phyloP scores from a whole-genome alignment of 768 basidiomycete genomes.

The Trichaptum fuscoviolaceum region DNA sequence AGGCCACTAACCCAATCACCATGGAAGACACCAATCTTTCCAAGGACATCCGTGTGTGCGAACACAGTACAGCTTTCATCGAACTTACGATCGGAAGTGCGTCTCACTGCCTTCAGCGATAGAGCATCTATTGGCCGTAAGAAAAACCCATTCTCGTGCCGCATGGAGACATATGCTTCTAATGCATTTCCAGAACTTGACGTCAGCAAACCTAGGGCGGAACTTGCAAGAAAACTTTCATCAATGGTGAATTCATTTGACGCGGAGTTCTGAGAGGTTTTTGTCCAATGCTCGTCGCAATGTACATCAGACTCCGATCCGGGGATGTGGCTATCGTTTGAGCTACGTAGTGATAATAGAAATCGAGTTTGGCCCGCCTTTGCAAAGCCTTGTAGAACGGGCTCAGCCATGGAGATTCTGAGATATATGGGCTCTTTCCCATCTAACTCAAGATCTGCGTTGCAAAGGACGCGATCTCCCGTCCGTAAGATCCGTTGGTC shows the following conservation, averaged over 20 bases:
- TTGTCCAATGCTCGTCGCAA: not conserved
- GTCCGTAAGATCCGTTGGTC: not conserved
- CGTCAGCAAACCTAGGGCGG: not conserved
- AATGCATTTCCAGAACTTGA: not conserved
- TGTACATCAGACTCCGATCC: not conserved
- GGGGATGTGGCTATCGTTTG: not conserved
- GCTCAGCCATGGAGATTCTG: slow-evolving; percentile 56
- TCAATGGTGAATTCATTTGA: not conserved
- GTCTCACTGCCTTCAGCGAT: not conserved
- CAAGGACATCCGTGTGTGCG: slow-evolving; percentile 57
- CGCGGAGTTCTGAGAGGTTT: not conserved
- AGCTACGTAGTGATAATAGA: slow-evolving; percentile 13
- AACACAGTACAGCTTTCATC: slow-evolving; percentile 56
- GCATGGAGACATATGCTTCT: not conserved
- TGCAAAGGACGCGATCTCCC: not conserved
- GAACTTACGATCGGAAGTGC: slow-evolving; percentile 3
- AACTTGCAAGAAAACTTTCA: not conserved
- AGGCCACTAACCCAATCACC: slow-evolving; percentile 67
- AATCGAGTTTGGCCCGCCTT: slow-evolving; percentile 39
- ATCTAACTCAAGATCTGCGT: no score
- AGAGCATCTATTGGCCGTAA: not conserved
- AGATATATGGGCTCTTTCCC: slow-evolving; percentile 22
- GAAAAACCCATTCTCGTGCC: not conserved
- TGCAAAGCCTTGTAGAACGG: slow-evolving; percentile 67
- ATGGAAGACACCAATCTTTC: slow-evolving; percentile 58